Evolutionary conservation across 2,329 filamentous ascomycete species (phyloP).

Genomic region (Alternaria conjuncta): DNA sequence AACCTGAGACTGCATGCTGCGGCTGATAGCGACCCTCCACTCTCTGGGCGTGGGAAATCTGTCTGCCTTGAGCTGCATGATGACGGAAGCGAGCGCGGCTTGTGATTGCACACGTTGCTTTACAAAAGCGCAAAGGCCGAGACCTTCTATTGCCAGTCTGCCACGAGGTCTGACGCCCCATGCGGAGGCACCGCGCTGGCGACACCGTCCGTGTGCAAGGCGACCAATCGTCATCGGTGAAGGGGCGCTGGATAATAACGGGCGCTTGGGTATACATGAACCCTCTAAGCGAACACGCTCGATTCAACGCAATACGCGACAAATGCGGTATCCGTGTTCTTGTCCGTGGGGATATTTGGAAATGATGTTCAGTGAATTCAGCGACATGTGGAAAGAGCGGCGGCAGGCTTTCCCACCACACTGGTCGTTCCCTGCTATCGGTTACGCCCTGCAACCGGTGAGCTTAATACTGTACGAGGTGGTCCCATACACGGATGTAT

Average conservation of each 20-base stretch:
- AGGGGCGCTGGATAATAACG: slow-evolving; percentile 15
- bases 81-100: slow-evolving; percentile 22
- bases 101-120: slow-evolving; percentile 23
- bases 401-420: slow-evolving; percentile 15
- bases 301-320: slow-evolving; percentile 7
- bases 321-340: slow-evolving; percentile 11
- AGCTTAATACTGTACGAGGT: slow-evolving; percentile 12
- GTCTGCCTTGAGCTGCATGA: slow-evolving; percentile 37
- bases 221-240: slow-evolving; percentile 25
- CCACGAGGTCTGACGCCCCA: slow-evolving; percentile 32
- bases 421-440: slow-evolving; percentile 21
- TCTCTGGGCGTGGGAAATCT: slow-evolving; percentile 7
- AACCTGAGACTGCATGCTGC: slow-evolving; percentile 16
- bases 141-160: slow-evolving; percentile 24
- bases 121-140: slow-evolving; percentile 22
- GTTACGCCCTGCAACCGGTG: slow-evolving; percentile 22
- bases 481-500: slow-evolving; percentile 11
- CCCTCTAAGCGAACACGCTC: slow-evolving; percentile 13
- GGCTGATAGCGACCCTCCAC: slow-evolving; percentile 15
- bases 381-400: slow-evolving; percentile 1
- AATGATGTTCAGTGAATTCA: slow-evolving; percentile 4
- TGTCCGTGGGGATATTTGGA: slow-evolving; percentile 3
- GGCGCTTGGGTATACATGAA: slow-evolving; percentile 27
- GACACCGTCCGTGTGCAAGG: slow-evolving; percentile 20
- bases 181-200: slow-evolving; percentile 15